Conservation (phyloP, 768 basidiomycete genomes). For the Udeniomyces megalosporus region DNA sequence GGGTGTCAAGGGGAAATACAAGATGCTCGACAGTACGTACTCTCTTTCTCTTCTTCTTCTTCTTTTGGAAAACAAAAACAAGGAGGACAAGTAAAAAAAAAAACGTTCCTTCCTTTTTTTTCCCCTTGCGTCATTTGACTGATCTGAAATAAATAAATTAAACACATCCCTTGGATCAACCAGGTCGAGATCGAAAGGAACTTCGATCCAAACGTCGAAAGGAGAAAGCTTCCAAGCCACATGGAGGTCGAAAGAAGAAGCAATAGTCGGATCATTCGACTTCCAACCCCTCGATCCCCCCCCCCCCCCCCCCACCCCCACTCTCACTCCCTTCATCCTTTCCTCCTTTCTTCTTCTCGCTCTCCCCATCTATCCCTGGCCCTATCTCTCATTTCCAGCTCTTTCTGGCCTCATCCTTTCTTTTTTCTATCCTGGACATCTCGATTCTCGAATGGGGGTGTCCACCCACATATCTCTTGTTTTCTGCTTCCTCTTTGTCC, state of each 20-base stretch:
- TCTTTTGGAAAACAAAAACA: no score
- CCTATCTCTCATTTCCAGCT: no score
- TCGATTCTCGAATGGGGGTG: no score
- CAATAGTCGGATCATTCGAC: background rate
- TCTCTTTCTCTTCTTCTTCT: slow-evolving; percentile 3
- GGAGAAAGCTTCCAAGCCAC: slow-evolving; percentile 49
- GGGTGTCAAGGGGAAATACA: slow-evolving; percentile 88
- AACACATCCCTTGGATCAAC: background rate
- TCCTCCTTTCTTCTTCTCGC: background rate
- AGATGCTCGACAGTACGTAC: slow-evolving; percentile 57
- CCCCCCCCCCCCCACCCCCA: background rate
- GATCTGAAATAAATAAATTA: background rate
- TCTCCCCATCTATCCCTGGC: background rate
- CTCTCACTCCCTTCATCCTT: background rate
- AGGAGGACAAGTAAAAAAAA: no score
- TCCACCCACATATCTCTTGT: no score
- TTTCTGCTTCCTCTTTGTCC: no score
- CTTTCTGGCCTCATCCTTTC: no score
- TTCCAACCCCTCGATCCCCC: background rate
- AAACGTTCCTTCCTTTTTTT: no score
- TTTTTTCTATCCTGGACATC: no score
- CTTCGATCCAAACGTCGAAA: slow-evolving; percentile 65
- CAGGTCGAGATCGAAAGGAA: slow-evolving; percentile 32
- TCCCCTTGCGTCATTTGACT: background rate
- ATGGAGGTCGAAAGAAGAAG: slow-evolving; percentile 16